Conservation (phyloP, 495 filamentous ascomycete genomes). For the Talaromyces trachyspermus region DNA sequence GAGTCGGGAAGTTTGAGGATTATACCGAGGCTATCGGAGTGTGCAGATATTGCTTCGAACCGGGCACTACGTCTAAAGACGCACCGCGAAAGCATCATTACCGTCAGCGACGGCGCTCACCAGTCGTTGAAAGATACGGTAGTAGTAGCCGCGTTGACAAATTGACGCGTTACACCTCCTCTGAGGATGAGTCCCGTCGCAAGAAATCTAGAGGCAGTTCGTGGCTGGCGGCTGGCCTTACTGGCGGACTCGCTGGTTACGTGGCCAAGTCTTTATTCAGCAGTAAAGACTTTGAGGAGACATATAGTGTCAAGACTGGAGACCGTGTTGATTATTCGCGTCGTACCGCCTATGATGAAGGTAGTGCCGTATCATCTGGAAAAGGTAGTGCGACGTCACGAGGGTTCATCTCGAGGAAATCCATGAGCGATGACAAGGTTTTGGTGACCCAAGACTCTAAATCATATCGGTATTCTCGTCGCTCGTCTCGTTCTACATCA, state of each 20-base stretch:
- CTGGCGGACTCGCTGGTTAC: conserved; percentile 47
- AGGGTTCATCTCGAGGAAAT: conserved; percentile 31
- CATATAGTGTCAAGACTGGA: conserved; percentile 48
- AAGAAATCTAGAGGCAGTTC: conserved; percentile 35
- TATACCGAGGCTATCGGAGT: conserved; percentile 67
- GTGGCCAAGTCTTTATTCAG: conserved; percentile 48
- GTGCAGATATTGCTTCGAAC: conserved; percentile 62
- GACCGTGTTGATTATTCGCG: conserved; percentile 23
- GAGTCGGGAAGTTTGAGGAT: conserved; percentile 62
- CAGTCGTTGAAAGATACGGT: conserved; percentile 33
- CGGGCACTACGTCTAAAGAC: conserved; percentile 48
- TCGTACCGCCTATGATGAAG: conserved; percentile 26
- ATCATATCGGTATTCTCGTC: conserved; percentile 2
- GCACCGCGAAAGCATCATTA: conserved; percentile 62
- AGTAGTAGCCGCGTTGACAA: conserved; percentile 47
- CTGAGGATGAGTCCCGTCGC: conserved; percentile 44
- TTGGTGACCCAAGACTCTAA: not conserved
- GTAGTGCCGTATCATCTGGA: conserved; percentile 28
- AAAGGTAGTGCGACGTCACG: conserved; percentile 39
- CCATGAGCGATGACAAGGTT: conserved; percentile 16
- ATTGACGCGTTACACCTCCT: conserved; percentile 48
- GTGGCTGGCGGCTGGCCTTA: conserved; percentile 48
- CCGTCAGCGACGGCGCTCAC: conserved; percentile 31
- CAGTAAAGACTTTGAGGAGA: conserved; percentile 51
- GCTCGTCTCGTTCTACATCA: conserved; percentile 9